Conservation (phyloP, 257 asterid species). For the Thymus quinquecostatus region DNA sequence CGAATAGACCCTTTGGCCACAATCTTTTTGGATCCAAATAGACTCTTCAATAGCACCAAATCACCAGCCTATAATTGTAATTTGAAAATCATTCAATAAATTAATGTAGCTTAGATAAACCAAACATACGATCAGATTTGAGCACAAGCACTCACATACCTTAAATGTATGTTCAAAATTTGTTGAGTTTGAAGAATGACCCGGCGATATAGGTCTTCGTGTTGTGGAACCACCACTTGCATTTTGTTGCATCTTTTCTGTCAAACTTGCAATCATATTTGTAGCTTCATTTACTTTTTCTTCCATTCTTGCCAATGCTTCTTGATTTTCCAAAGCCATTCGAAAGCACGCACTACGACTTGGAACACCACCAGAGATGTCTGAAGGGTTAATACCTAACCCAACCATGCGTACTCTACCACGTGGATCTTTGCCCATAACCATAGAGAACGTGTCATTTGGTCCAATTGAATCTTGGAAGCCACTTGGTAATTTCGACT, state of each 20-base stretch:
- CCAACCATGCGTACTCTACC: neutral
- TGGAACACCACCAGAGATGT: neutral
- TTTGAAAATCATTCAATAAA: too few species aligned
- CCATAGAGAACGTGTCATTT: neutral
- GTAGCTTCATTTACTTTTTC: neutral
- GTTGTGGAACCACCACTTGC: too few species aligned
- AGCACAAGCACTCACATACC: too few species aligned
- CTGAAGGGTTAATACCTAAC: slow-evolving; percentile 1
- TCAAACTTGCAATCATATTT: neutral
- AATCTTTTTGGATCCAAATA: neutral
- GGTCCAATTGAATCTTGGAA: neutral
- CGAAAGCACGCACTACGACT: neutral
- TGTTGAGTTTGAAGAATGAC: too few species aligned
- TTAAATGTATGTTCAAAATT: too few species aligned
- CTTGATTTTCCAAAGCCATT: neutral
- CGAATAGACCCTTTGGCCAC: slow-evolving; percentile 1
- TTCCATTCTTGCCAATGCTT: neutral
- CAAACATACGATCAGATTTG: too few species aligned
- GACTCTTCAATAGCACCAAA: neutral
- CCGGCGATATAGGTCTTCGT: too few species aligned
- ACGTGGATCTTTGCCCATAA: neutral
- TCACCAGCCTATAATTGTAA: neutral
- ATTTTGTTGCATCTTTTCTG: too few species aligned
- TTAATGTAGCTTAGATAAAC: too few species aligned
- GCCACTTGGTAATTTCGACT: neutral